phyloP scores from a whole-genome alignment of 2,329 filamentous ascomycete species.

The Pseudocercospora crystallina region DNA sequence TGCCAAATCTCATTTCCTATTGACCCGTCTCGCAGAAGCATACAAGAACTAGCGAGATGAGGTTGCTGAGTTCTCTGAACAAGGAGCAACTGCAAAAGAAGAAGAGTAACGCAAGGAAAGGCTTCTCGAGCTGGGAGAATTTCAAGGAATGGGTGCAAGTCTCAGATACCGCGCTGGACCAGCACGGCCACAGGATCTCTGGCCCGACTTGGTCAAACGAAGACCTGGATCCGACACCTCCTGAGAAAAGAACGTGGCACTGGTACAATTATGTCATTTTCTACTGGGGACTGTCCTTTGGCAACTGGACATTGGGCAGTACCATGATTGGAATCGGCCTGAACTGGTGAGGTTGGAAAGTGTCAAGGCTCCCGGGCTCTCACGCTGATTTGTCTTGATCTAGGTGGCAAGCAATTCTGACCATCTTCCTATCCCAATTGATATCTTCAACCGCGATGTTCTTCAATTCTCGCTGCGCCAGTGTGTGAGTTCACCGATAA shows the following conservation, averaged over 20 bases:
- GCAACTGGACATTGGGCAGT: conserved; percentile 44
- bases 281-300: conserved; percentile 40
- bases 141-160: not conserved
- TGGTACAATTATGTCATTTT: conserved; percentile 32
- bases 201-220: conserved; percentile 31
- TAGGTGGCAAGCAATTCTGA: conserved; percentile 43
- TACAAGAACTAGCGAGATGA: no score
- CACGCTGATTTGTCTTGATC: not conserved
- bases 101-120: not conserved
- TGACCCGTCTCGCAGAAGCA: no score
- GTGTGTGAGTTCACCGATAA: conserved; percentile 31
- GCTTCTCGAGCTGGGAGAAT: not conserved
- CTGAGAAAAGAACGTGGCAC: conserved; percentile 22
- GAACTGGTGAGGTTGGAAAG: conserved; percentile 36
- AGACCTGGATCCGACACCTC: conserved; percentile 26
- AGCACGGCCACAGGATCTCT: no score
- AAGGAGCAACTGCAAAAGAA: no score
- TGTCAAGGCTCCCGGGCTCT: conserved; percentile 1
- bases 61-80: no score
- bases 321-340: conserved; percentile 45
- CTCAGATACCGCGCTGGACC: no score
- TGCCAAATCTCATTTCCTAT: no score
- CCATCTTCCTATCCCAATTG: conserved; percentile 46
- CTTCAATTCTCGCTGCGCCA: conserved; percentile 46
- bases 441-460: conserved; percentile 46